phyloP scores from a whole-genome alignment of 2,329 filamentous ascomycete species.

The Epichloe baconii region DNA sequence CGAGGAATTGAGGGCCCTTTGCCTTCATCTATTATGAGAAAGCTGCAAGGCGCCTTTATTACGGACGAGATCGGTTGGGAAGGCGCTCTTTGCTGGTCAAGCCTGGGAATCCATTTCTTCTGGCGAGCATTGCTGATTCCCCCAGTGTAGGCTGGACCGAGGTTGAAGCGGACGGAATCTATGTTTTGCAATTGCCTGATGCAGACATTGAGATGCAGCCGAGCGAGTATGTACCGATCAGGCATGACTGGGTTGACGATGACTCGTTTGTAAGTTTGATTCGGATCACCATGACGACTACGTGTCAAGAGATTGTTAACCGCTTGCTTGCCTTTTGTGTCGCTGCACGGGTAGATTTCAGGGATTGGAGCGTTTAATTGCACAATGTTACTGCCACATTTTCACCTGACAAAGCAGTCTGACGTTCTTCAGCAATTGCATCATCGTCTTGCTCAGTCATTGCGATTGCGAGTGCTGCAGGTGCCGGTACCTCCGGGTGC shows the following conservation, averaged over 20 bases:
- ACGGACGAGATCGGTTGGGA: constrained; percentile 76
- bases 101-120: constrained; percentile 33
- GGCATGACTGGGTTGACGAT: constrained; percentile 21
- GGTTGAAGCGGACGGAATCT: constrained; percentile 74
- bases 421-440: constrained; percentile 40
- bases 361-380: constrained; percentile 41
- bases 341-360: constrained; percentile 29
- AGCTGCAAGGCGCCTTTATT: constrained; percentile 51
- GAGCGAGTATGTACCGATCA: constrained; percentile 8
- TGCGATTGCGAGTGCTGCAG: constrained; percentile 49
- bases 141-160: constrained; percentile 51
- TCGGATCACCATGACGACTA: background rate
- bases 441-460: constrained; percentile 43
- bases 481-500: constrained; percentile 45
- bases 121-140: constrained; percentile 59
- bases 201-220: background rate
- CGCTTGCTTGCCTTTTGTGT: constrained; percentile 26
- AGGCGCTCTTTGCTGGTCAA: constrained; percentile 65
- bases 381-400: constrained; percentile 23
- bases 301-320: background rate
- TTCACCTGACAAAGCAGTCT: constrained; percentile 20
- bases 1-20: constrained; percentile 63
- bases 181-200: constrained; percentile 45
- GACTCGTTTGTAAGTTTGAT: constrained; percentile 31
- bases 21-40: constrained; percentile 77